Evolutionary conservation across 768 basidiomycete genomes (phyloP).

Genomic region (Pleurotus djamor): DNA sequence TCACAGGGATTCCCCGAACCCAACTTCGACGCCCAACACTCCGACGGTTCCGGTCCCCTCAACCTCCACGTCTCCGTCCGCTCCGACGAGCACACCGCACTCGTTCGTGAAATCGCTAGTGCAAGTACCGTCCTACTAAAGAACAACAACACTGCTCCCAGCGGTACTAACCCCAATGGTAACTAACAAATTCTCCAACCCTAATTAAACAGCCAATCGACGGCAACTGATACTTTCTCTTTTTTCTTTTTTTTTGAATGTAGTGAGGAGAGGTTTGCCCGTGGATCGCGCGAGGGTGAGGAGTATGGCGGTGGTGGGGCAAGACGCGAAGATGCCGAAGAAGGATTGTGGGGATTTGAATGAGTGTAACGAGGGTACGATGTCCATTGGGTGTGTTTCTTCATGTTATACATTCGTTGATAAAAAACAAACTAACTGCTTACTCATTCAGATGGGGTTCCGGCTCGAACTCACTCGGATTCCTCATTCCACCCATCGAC

Average conservation of each 20-base stretch:
- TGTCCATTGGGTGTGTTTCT: constrained; percentile 56
- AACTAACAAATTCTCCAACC: too few species aligned
- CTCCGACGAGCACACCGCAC: constrained; percentile 39
- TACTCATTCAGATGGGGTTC: constrained; percentile 40
- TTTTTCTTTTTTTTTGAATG: too few species aligned
- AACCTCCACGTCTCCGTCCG: constrained; percentile 44
- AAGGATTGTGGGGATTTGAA: constrained; percentile 45
- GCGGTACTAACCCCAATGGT: constrained; percentile 22
- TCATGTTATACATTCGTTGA: background rate
- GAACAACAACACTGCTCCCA: constrained; percentile 45
- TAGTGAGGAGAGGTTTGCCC: constrained; percentile 39
- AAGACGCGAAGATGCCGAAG: constrained; percentile 54
- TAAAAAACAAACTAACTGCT: background rate
- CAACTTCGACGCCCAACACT: constrained; percentile 44
- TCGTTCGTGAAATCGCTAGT: constrained; percentile 62
- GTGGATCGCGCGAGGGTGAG: constrained; percentile 46
- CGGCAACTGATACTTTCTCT: too few species aligned
- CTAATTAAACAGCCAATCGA: too few species aligned
- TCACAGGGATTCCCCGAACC: constrained; percentile 39
- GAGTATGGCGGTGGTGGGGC: constrained; percentile 56
- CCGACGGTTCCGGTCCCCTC: constrained; percentile 40
- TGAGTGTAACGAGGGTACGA: constrained; percentile 55
- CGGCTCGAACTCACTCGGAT: constrained; percentile 44
- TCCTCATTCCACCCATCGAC: constrained; percentile 42
- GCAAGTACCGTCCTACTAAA: constrained; percentile 70